Conservation (phyloP, 495 filamentous ascomycete genomes). For the Bathelium albidoporum region DNA sequence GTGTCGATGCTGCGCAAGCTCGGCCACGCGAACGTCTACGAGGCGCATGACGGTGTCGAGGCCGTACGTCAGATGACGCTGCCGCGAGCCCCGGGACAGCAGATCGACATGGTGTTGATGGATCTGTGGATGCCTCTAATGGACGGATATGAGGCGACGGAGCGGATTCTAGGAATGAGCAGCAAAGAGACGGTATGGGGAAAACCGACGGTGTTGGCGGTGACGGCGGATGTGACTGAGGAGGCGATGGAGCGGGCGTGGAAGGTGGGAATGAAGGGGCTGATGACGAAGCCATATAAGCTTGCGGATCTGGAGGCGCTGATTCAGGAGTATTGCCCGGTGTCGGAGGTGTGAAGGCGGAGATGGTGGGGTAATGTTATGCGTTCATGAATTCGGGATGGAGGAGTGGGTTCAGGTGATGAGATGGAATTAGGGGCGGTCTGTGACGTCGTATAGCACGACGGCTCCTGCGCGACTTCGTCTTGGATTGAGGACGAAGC, state of each 20-base stretch:
- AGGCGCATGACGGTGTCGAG: slow-evolving; percentile 64
- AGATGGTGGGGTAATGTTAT: not conserved
- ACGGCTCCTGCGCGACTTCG: no score
- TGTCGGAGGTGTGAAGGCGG: not conserved
- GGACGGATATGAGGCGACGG: slow-evolving; percentile 70
- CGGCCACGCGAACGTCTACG: slow-evolving; percentile 51
- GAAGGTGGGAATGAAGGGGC: slow-evolving; percentile 62
- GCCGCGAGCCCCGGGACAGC: slow-evolving; percentile 22
- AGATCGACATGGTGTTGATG: slow-evolving; percentile 65
- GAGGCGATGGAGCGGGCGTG: slow-evolving; percentile 53
- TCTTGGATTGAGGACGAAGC: no score
- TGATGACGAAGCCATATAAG: slow-evolving; percentile 74
- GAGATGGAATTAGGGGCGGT: no score
- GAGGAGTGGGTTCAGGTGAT: no score
- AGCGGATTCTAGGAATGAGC: slow-evolving; percentile 42
- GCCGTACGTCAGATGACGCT: slow-evolving; percentile 54
- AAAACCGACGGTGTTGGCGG: slow-evolving; percentile 49
- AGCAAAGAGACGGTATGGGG: slow-evolving; percentile 1
- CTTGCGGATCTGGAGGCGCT: slow-evolving; percentile 58
- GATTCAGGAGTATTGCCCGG: slow-evolving; percentile 51
- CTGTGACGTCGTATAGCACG: no score
- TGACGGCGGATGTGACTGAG: slow-evolving; percentile 68
- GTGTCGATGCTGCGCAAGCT: slow-evolving; percentile 60
- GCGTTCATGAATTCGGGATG: not conserved
- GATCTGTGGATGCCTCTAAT: slow-evolving; percentile 82